phyloP scores from a whole-genome alignment of 2,329 filamentous ascomycete species.

The Blastomyces gilchristii region DNA sequence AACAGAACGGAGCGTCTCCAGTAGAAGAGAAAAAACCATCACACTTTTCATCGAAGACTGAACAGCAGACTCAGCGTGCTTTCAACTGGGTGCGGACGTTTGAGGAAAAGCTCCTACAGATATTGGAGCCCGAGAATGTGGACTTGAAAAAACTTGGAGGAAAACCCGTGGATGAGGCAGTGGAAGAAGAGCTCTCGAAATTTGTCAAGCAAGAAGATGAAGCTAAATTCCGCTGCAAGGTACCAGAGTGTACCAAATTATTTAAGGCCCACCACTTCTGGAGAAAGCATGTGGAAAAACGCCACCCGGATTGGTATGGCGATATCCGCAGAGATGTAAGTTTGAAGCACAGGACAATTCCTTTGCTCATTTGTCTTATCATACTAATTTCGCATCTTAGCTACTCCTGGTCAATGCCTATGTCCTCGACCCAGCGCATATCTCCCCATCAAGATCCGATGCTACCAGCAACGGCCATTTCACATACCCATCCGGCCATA shows the following conservation, averaged over 20 bases:
- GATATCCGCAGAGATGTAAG: conserved; percentile 72
- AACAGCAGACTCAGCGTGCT: conserved; percentile 84
- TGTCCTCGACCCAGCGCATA: conserved; percentile 86
- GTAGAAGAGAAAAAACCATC: conserved; percentile 64
- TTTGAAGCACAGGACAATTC: conserved; percentile 14
- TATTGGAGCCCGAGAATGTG: conserved; percentile 78
- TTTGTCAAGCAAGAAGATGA: conserved; percentile 96
- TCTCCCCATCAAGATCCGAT: conserved; percentile 85
- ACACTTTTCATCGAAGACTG: conserved; percentile 61
- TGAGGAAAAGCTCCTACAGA: conserved; percentile 89
- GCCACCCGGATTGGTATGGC: conserved; percentile 80
- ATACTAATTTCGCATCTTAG: conserved; percentile 36
- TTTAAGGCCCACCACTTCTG: conserved; percentile 98
- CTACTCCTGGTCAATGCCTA: conserved; percentile 88
- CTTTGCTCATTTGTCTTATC: not conserved
- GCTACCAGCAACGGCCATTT: conserved; percentile 95
- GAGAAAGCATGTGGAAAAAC: conserved; percentile 95
- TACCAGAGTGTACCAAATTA: conserved; percentile 88
- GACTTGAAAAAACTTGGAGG: conserved; percentile 88
- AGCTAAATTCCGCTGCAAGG: conserved; percentile 92
- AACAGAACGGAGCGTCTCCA: conserved; percentile 52
- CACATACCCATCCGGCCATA: conserved; percentile 65
- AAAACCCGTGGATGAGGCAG: conserved; percentile 70
- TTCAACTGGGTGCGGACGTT: conserved; percentile 99
- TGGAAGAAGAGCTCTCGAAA: conserved; percentile 77